Base-by-base conservation (phyloP, 208 protist genomes). In the Leishmania tarentolae region DNA sequence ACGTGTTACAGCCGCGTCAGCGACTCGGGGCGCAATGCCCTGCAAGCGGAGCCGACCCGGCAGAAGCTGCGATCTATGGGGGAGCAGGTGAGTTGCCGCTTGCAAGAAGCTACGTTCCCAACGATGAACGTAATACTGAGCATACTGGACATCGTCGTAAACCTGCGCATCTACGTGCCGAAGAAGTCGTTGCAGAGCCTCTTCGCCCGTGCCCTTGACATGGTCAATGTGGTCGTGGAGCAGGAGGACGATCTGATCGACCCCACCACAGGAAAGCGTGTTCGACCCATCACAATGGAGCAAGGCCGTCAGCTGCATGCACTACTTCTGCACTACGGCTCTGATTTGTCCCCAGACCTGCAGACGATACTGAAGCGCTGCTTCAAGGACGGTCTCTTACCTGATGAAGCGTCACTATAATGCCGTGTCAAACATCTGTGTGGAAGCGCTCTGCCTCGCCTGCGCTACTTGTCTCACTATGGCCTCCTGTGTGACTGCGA, bases 41-140 rank as follows among this genome's bases (percentile, higher is more conserved):
- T 98, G 74, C 90, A 98, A 80, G 92, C 94, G 11, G 92, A 97
- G 85, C 94, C 94, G 8, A 96, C 87, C 35, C 86, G 90, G 59
- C 94, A 97, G 80, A 96, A 96, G 80, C 87, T 98, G 63, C 93
- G 94, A 0, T 92, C 93, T 11, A 91, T 96, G 87, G 94, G 93
- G 3, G 94, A 98, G 84, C 93, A 95, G 59, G 81, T 98, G 47
- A 92, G 91, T 28, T 87, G 83, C 59, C 89, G 94, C 21, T 69
- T 98, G 35, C 92, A 97, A 74, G 94, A 98, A 83, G 92, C 92
- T 7, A 79, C 90, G 81, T 95, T 93, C 59, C 92, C 93, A 8
- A 83, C 90, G 4, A 74, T 96, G 63, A 71, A 59, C 8, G 89
- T 92, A 6, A 89, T 97, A 37, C 86, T 97, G 50, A 89, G 76